Conservation (phyloP, 805 yeast genomes). For the Saccharomycopsis sp. region DNA sequence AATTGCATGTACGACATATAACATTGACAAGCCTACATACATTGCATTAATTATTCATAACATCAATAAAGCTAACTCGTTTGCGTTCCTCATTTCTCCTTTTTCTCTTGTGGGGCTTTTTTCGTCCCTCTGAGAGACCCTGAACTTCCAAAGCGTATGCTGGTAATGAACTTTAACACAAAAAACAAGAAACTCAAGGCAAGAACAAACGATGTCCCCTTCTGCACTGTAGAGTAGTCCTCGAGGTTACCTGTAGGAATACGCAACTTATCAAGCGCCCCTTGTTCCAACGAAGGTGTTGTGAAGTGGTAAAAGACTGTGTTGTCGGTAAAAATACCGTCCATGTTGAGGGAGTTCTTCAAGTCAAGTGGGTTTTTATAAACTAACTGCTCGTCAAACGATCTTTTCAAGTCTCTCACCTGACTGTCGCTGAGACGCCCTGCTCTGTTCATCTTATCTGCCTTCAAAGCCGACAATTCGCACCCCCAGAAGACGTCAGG, state of each 20-base stretch:
- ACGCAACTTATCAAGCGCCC: background rate
- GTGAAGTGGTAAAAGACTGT: constrained; percentile 19
- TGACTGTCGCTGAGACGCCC: constrained; percentile 2
- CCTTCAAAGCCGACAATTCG: constrained; percentile 8
- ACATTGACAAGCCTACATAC: no score
- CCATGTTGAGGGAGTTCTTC: constrained; percentile 14
- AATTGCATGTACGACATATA: no score
- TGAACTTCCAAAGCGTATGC: background rate
- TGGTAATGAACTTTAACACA: background rate
- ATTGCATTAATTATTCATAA: no score
- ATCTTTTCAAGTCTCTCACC: constrained; percentile 4
- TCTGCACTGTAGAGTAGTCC: background rate
- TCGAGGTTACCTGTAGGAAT: background rate
- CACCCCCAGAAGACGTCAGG: constrained; percentile 22
- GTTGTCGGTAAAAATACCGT: constrained; percentile 20
- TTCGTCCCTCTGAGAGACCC: background rate
- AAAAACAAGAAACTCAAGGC: background rate
- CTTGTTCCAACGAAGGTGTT: background rate
- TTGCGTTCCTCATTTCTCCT: background rate
- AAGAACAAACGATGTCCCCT: background rate
- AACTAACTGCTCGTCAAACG: constrained; percentile 9
- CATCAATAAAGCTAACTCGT: background rate
- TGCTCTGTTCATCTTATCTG: background rate
- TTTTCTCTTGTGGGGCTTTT: background rate
- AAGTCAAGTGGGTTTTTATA: constrained; percentile 19